These are phyloP conservation scores for Tylopilus sp. DNA, from an alignment of 1,284 basidiomycete genomes.

Conservation along the genomic window DNA sequence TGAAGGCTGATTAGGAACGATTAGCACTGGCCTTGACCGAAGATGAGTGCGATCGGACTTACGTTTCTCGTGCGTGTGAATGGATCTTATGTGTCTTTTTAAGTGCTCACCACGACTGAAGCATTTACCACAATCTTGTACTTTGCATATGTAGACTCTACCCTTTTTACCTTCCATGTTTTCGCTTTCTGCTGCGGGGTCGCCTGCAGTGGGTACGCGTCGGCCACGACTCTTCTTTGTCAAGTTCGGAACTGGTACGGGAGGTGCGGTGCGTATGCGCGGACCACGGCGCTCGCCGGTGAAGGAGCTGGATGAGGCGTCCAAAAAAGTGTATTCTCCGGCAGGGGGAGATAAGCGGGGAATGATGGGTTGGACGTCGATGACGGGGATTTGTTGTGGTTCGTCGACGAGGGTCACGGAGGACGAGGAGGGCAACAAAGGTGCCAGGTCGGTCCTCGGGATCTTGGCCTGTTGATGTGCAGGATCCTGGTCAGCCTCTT, in stretches of 20 bases:
- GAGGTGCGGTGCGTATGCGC: slow-evolving; percentile 41
- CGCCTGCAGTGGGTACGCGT: slow-evolving; percentile 51
- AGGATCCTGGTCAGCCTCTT: slow-evolving; percentile 24
- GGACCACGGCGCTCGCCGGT: slow-evolving; percentile 34
- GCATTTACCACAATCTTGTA: slow-evolving; percentile 65
- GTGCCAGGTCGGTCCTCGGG: slow-evolving; percentile 27
- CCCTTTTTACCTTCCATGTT: slow-evolving; percentile 37
- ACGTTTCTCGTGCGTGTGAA: slow-evolving; percentile 80
- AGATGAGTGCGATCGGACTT: slow-evolving; percentile 33
- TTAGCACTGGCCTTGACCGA: slow-evolving; percentile 17
- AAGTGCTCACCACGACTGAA: slow-evolving; percentile 76
- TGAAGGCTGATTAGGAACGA: slow-evolving; percentile 45
- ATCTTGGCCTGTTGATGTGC: slow-evolving; percentile 24
- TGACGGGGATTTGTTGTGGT: slow-evolving; percentile 11
- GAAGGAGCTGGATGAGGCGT: slow-evolving; percentile 36
- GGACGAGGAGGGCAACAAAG: slow-evolving; percentile 29
- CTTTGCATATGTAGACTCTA: slow-evolving; percentile 59
- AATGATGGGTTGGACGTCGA: slow-evolving; percentile 8
- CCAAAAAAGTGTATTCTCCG: slow-evolving; percentile 34
- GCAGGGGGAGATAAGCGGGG: slow-evolving; percentile 27
- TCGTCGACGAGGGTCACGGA: slow-evolving; percentile 31
- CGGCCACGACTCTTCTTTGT: slow-evolving; percentile 72
- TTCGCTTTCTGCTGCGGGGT: slow-evolving; percentile 29
- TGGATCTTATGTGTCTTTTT: slow-evolving; percentile 71
- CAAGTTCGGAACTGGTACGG: slow-evolving; percentile 64